phyloP scores from a whole-genome alignment of 495 filamentous ascomycete species.

The Neurospora africana region DNA sequence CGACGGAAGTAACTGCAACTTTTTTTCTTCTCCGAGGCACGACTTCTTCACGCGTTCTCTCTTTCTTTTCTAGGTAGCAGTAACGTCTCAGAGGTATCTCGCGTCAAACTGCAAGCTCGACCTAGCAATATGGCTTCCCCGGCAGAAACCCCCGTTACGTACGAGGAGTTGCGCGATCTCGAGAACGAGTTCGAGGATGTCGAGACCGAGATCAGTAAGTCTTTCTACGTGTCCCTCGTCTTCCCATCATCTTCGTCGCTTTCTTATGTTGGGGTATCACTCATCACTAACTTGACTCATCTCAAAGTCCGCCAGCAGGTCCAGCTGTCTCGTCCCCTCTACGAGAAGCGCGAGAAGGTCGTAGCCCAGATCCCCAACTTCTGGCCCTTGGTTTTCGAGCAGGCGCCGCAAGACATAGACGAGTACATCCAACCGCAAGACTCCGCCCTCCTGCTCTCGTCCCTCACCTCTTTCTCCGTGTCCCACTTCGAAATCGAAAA shows the following conservation, averaged over 20 bases:
- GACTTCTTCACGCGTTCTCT: not conserved
- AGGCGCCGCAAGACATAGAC: constrained; percentile 72
- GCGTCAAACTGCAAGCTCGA: not conserved
- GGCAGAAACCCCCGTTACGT: constrained; percentile 35
- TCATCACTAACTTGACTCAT: not conserved
- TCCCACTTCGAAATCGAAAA: constrained; percentile 63
- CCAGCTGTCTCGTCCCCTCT: constrained; percentile 46
- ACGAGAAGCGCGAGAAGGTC: constrained; percentile 57
- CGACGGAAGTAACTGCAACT: not conserved
- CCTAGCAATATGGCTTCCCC: constrained; percentile 6
- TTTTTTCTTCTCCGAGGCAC: not conserved
- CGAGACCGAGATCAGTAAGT: constrained; percentile 60
- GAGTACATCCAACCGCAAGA: constrained; percentile 73
- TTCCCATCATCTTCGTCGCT: not conserved
- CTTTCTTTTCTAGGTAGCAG: not conserved
- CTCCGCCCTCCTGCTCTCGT: constrained; percentile 51
- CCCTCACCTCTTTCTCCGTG: constrained; percentile 54
- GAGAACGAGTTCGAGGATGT: constrained; percentile 63
- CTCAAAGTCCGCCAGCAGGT: constrained; percentile 47
- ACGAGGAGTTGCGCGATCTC: constrained; percentile 49
- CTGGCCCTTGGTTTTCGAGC: constrained; percentile 80
- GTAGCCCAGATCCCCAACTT: constrained; percentile 65
- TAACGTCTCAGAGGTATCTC: not conserved
- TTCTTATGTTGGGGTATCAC: not conserved
- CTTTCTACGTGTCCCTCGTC: not conserved